Base-by-base conservation (phyloP, 495 filamentous ascomycete genomes). In the Penicillium robsamsonii region DNA sequence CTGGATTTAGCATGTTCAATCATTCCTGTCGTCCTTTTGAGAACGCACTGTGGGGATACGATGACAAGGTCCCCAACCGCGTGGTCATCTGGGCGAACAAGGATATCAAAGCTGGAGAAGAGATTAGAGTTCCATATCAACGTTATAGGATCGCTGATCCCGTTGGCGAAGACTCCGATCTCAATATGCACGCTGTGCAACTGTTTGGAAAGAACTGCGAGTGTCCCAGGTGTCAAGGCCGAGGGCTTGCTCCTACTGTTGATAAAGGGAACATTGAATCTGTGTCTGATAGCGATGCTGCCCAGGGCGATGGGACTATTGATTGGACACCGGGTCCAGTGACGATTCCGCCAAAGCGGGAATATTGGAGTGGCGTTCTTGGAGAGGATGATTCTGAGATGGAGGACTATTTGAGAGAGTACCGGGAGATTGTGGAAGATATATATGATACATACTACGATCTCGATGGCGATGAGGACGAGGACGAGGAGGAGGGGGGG, bases 1-100 rank as follows among this genome's bases (percentile, higher is more conserved):
- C 71, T 2, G 71, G 67, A 5, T 46, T 75, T 2, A 67, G 64
- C 45, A 45, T 75, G 50, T 75, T 75, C 60, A 69, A 72, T 33
- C 69, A 70, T 49, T 58, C 58, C 11, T 73, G 70, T 33, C 42
- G 15, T 1, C 42, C 40, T 5, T 27, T 15, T 5, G 17, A 58
- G 9, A 73, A 71, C 40, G 66, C 71, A 6, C 46, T 50, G 5
- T 74, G 66, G 65, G 63, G 53, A 17, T 72, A 63, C 37, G 60
- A 70, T 30, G 29, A 33, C 4, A 24, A 49, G 18, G 55, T 69
- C 13, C 63, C 60, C 12, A 73, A 74, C 31, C 69, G 66, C 8
- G 30, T 75, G 12, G 37, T 72, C 22, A 50, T 74, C 18, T 69
- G 60, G 62, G 65, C 72, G 11, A 53, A 18, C 10, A 57, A 55